A percentile compares a stretch with the other conserved stretches of the same genome.
These are phyloP conservation scores for Fraxinus quadrangulata DNA, from an alignment of 257 asterid genomes.

Conservation along the genomic window DNA sequence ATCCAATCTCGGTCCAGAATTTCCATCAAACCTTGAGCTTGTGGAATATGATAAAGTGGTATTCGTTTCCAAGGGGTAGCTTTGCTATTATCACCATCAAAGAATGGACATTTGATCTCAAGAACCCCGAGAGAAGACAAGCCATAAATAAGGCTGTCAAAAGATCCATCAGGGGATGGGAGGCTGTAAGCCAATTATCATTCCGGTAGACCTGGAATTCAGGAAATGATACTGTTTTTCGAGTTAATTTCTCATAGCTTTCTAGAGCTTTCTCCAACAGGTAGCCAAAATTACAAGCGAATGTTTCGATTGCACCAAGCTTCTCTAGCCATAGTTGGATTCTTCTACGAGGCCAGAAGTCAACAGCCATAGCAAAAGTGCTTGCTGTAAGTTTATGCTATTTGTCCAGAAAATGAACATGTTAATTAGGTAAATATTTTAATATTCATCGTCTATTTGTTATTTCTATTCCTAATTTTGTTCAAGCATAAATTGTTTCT, in stretches of 20 bases:
- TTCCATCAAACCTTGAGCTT: conserved; percentile 92
- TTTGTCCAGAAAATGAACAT: too few relatives aligned
- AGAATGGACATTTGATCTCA: conserved; percentile 79
- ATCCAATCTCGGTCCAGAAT: conserved; percentile 9
- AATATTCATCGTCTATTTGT: too few relatives aligned
- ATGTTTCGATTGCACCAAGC: conserved; percentile 68
- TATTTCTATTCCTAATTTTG: too few relatives aligned
- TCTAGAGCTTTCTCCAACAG: conserved; percentile 81
- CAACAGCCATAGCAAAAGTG: conserved; percentile 71
- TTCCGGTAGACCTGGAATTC: conserved; percentile 56
- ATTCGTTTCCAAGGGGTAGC: conserved; percentile 52
- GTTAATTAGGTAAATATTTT: too few relatives aligned
- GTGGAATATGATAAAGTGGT: conserved; percentile 65
- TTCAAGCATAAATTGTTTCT: too few relatives aligned
- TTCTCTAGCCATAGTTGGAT: conserved; percentile 80
- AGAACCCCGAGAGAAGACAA: conserved; percentile 65
- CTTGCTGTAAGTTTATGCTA: conserved; percentile 72
- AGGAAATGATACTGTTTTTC: conserved; percentile 46
- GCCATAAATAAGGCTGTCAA: conserved; percentile 42
- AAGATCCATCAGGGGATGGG: conserved; percentile 79
- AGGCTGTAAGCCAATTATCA: conserved; percentile 61
- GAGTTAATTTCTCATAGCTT: conserved; percentile 61
- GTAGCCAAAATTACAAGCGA: too few relatives aligned
- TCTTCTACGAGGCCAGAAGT: conserved; percentile 76
- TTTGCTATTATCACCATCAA: conserved; percentile 49